Evolutionary conservation across 129 eudicot species (phyloP), one percentile per base, ranked within the genome.

Genomic region (Saposhnikovia divaricata): DNA sequence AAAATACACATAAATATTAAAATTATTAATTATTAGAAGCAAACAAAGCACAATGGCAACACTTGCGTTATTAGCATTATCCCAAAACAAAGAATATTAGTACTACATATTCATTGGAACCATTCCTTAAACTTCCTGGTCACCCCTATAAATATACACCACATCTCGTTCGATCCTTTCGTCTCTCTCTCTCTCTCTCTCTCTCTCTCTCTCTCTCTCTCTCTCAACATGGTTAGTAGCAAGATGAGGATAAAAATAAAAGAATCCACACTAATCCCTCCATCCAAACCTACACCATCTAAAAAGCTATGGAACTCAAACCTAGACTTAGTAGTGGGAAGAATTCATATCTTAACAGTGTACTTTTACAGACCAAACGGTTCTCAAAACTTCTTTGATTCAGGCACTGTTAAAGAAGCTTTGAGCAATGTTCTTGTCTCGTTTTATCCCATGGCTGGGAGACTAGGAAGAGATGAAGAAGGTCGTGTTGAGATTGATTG

Each of bases 381-480:
- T 1, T 37, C 75, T 4, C 31, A 84, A 1, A 87, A 87, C 80
- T 90, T 88, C 79, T 90, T 93, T 78, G 96, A 93, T 72, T 80
- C 94, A 4, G 77, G 75, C 51, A 84, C 87, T 51, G 79, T 93
- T 23, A 87, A 85, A 81, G 87, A 84, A n/a, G 90, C 97, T 21
- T 61, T 93, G 70, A 86, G 94, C 66, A 82, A 81, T 48, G 88
- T 83, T 13, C 85, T 93, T 61, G 97, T 93, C 47, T 90, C 91
- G 59, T 93, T 91, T 59, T 93, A 89, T 48, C 98, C 98, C 12
- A 85, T 91, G 95, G 98, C 89, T n/a, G 98, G 98, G 0, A 83
- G 98, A 81, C 69, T 93, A 51, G 87, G 82, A 76, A 73, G 92
- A 74, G 94, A 91, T 19, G 93, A 93, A 46, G 91, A 91, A 77